Evolutionary conservation across 495 filamentous ascomycete genomes (phyloP).

Genomic region (Collariella sp.): DNA sequence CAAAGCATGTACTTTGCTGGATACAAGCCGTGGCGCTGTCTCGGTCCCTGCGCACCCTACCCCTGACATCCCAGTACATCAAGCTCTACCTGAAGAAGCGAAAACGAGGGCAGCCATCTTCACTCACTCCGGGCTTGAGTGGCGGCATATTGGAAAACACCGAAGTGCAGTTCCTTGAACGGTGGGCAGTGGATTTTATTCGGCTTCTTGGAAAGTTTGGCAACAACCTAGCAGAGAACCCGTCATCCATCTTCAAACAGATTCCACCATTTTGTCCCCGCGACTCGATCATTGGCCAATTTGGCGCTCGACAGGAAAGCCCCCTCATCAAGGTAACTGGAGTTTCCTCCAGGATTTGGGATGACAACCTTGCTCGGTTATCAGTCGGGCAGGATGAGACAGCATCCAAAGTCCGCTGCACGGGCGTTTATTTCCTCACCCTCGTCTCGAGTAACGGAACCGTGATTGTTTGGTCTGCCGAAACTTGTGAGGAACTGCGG

Average conservation of each 20-base stretch:
- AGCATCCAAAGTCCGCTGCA: neutral
- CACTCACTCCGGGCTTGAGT: neutral
- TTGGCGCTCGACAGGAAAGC: neutral
- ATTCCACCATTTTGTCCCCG: neutral
- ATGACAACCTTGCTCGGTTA: neutral
- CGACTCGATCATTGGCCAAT: neutral
- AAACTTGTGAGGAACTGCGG: neutral
- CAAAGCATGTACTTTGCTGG: neutral
- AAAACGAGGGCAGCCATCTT: neutral
- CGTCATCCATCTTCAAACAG: constrained; percentile 1
- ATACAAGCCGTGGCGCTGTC: constrained; percentile 1
- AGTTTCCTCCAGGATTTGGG: neutral
- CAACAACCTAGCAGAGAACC: neutral
- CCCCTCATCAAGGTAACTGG: neutral
- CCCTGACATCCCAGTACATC: neutral
- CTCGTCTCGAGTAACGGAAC: neutral
- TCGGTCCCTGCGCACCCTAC: neutral
- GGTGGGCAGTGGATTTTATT: neutral
- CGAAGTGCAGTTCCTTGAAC: neutral
- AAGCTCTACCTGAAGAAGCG: neutral
- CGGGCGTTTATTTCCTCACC: neutral
- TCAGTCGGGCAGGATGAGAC: neutral
- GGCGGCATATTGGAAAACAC: neutral
- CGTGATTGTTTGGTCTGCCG: neutral
- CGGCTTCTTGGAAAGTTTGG: neutral